Percentiles rank a stretch among this genome's conserved stretches.
Conservation (phyloP, 2,329 filamentous ascomycete genomes). For the Camillea tinctor region DNA sequence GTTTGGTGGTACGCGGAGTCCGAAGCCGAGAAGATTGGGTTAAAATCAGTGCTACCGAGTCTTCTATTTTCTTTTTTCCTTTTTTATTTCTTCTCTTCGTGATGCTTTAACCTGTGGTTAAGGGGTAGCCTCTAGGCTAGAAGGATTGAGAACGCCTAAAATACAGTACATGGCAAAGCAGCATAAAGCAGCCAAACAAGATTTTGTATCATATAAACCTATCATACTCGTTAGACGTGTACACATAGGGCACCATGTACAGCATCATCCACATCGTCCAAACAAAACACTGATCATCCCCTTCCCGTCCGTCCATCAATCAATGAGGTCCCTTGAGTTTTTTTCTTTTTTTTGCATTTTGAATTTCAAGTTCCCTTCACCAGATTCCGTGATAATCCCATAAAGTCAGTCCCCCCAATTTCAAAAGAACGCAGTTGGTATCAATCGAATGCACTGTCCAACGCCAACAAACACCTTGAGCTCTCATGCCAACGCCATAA, state of each 20-base stretch:
- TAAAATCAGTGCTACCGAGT: constrained; percentile 15
- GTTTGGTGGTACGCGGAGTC: constrained; percentile 90
- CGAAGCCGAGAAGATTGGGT: constrained; percentile 74
- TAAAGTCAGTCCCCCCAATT: neutral
- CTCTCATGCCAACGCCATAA: constrained; percentile 20
- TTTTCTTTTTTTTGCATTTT: neutral
- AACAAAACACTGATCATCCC: constrained; percentile 8
- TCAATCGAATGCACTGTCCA: constrained; percentile 22
- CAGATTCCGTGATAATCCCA: neutral
- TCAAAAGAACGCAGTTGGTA: constrained; percentile 23
- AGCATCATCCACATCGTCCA: constrained; percentile 5
- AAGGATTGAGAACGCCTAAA: neutral
- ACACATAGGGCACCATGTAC: constrained; percentile 26
- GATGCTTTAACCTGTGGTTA: neutral
- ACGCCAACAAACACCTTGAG: constrained; percentile 15
- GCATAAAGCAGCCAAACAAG: constrained; percentile 2
- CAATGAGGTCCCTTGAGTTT: neutral
- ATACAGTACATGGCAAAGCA: constrained; percentile 1
- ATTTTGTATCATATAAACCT: constrained; percentile 31
- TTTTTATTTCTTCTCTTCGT: too few relatives aligned
- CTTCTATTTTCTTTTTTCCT: too few relatives aligned
- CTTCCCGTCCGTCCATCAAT: constrained; percentile 1
- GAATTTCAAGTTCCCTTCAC: neutral
- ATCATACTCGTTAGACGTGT: constrained; percentile 17
- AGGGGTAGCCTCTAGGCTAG: neutral